Evolutionary conservation across 306 rosid species (phyloP).

Genomic region (Cucurbita moschata): DNA sequence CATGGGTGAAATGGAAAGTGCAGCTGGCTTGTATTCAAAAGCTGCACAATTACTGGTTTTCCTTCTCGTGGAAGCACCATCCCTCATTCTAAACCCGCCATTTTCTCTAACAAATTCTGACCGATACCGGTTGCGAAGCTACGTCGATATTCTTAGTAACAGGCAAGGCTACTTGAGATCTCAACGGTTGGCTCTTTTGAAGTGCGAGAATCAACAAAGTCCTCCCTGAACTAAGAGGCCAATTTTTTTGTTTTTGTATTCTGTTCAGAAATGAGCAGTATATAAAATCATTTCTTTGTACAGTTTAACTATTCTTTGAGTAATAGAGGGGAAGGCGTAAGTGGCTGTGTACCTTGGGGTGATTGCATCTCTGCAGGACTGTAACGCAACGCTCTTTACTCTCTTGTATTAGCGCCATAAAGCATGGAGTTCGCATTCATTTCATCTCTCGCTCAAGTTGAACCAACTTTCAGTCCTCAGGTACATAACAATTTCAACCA

Average conservation of each 20-base stretch:
- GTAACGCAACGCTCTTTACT: background rate
- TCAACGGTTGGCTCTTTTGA: conserved; percentile 42
- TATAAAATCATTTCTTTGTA: conserved; percentile 5
- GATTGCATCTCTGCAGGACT: background rate
- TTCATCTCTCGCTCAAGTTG: too few species aligned
- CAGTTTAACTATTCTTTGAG: background rate
- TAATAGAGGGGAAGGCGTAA: background rate
- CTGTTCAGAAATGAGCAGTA: background rate
- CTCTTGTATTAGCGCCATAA: background rate
- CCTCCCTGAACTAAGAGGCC: conserved; percentile 18
- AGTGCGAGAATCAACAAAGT: conserved; percentile 20
- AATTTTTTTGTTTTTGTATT: background rate
- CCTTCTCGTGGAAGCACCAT: conserved; percentile 85
- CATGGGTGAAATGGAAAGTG: conserved; percentile 71
- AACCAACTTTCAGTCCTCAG: too few species aligned
- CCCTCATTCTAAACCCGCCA: conserved; percentile 84
- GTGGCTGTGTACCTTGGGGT: background rate
- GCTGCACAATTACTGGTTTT: conserved; percentile 56
- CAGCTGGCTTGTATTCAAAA: conserved; percentile 57
- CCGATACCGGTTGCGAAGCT: conserved; percentile 68
- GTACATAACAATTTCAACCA: too few species aligned
- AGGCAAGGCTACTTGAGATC: conserved; percentile 78
- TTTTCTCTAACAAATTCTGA: conserved; percentile 75
- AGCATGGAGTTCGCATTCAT: background rate
- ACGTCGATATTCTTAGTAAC: conserved; percentile 59